Base-by-base conservation (phyloP, 306 rosid species). In the Acmispon strigosus region DNA sequence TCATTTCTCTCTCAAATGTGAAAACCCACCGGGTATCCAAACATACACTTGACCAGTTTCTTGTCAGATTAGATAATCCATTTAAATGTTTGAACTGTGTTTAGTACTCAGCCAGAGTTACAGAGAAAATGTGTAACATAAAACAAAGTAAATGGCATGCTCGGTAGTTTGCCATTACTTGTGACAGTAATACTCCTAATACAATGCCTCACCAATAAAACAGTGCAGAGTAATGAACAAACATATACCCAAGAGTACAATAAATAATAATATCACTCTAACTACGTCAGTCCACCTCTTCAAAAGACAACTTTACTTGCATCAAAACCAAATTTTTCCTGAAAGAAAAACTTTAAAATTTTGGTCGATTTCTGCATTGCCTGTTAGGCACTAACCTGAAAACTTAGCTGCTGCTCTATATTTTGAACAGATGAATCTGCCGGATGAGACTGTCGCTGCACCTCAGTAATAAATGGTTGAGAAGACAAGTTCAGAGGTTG, bases 301-400 rank as follows among this genome's bases (percentile, higher is more conserved):
- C 68, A 34, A 62, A 62, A 44, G 64, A 55, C 51, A 63, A 60
- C 27, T 20, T 72, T 45, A 63, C 53, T 54, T 45, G 3, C 49
- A 24, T 44, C 73, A 42, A 22, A 65, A 60, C 74, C 76, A 59
- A 49, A 66, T 61, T 43, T 32, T 53, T 47, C 66, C 49, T 9
- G 56, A 74, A 53, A 70, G 74, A 59, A 24, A 41, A 65, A 27
- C 63, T 16, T 24, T 44, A 39, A 37, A 77, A 58, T 50, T 66
- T 74, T 66, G 54, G 73, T 69, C 41, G 13, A 64, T 74, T 34
- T 34, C 73, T 66, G 53, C 52, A 70, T 54, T 79, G 62, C 81
- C 77, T 42, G 72, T 37, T 73, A 71, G 76, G 62, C 66, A 75
- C 83, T 83, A 80, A 88, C 92, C 88, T 86, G 89, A 70, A 83